Percentiles rank a stretch among this genome's conserved stretches.
Conservation (phyloP, 805 yeast genomes). For the Candida easanensis region DNA sequence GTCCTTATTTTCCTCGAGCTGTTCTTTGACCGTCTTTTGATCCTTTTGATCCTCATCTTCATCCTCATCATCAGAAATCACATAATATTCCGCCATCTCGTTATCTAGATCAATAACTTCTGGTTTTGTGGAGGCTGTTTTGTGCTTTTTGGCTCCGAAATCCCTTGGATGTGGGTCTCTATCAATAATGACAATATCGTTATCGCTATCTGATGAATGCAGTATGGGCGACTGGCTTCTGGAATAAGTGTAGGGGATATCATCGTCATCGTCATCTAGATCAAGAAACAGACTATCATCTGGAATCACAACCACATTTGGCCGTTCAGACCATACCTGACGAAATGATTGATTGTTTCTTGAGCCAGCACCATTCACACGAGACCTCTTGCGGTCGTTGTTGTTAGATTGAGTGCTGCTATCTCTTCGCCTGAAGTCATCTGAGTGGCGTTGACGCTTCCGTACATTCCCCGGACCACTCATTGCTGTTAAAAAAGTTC, state of each 20-base stretch:
- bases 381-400: neutral
- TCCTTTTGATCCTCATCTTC: constrained; percentile 15
- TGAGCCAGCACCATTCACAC: no score
- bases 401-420: neutral
- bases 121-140: no score
- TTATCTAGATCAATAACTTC: constrained; percentile 14
- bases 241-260: constrained; percentile 28
- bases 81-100: constrained; percentile 17
- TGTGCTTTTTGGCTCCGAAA: neutral
- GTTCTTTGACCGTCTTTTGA: constrained; percentile 35
- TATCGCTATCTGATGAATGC: constrained; percentile 15
- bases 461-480: neutral
- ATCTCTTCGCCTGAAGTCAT: neutral
- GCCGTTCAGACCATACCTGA: no score
- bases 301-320: neutral
- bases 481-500: no score
- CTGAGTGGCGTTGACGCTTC: constrained; percentile 1
- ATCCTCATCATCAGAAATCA: constrained; percentile 22
- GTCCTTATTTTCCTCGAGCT: constrained; percentile 19
- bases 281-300: neutral
- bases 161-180: neutral
- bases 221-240: constrained; percentile 25
- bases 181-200: neutral
- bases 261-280: constrained; percentile 26
- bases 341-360: neutral